Evolutionary conservation across 225 moss, liverwort and hornwort genomes (phyloP).

Genomic region (Rhytidiadelphus loreus): DNA sequence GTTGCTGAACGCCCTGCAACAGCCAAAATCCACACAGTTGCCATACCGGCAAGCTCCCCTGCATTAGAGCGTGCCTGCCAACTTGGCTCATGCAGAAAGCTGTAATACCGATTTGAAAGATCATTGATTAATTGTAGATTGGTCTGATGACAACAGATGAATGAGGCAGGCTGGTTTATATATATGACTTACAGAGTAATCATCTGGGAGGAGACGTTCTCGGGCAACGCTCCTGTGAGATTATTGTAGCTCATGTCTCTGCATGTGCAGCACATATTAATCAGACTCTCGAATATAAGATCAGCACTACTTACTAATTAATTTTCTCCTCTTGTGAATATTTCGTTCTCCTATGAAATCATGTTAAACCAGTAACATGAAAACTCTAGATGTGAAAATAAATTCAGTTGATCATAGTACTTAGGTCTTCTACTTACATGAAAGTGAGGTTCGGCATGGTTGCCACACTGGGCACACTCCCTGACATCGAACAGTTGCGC

Average conservation of each 20-base stretch:
- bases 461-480: neutral
- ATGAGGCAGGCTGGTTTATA: neutral
- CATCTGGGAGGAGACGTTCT: neutral
- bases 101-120: neutral
- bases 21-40: neutral
- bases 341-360: neutral
- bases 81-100: neutral
- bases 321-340: neutral
- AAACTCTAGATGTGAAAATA: neutral
- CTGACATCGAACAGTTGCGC: constrained; percentile 29
- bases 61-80: neutral
- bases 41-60: neutral
- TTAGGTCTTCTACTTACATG: constrained; percentile 10
- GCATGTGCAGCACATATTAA: neutral
- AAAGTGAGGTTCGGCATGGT: constrained; percentile 29
- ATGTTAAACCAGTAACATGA: neutral
- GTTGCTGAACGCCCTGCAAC: constrained; percentile 23
- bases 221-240: constrained; percentile 18
- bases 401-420: neutral
- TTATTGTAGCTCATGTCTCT: constrained; percentile 38
- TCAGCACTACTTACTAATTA: neutral
- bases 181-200: constrained; percentile 16
- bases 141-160: neutral
- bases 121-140: neutral
- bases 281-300: neutral